These are phyloP conservation scores for Bertia moriformis DNA, from an alignment of 2,329 filamentous ascomycete genomes.

Conservation along the genomic window DNA sequence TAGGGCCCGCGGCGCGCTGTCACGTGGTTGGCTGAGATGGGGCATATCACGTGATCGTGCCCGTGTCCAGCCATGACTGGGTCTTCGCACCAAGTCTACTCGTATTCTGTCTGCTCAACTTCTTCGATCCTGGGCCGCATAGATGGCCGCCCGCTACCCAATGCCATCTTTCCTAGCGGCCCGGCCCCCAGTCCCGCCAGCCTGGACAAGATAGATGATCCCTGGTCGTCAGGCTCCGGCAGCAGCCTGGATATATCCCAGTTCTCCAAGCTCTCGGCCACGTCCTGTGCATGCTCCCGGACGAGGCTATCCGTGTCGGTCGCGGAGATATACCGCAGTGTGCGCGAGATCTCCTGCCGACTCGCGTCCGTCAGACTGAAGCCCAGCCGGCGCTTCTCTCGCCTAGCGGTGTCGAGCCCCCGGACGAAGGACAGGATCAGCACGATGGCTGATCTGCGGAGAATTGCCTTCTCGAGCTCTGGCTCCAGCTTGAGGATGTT, in stretches of 20 bases:
- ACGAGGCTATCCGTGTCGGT: constrained; percentile 59
- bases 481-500: constrained; percentile 48
- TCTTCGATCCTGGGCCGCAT: constrained; percentile 15
- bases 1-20: neutral
- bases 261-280: constrained; percentile 50
- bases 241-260: constrained; percentile 40
- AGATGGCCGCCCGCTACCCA: constrained; percentile 7
- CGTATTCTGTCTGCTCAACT: constrained; percentile 9
- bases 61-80: neutral
- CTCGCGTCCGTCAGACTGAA: constrained; percentile 40
- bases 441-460: constrained; percentile 52
- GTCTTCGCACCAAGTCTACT: too few species aligned
- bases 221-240: constrained; percentile 14
- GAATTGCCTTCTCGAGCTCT: constrained; percentile 42
- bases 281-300: constrained; percentile 48
- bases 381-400: constrained; percentile 26
- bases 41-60: neutral
- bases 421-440: constrained; percentile 46
- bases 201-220: constrained; percentile 11
- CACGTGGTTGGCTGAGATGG: neutral
- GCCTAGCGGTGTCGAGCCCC: constrained; percentile 37
- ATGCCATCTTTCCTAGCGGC: too few species aligned
- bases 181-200: constrained; percentile 21
- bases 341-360: constrained; percentile 43
- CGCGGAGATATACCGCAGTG: constrained; percentile 46